A percentile compares a stretch with the other conserved stretches of the same genome.
These are phyloP conservation scores for Metarhizium robertsii DNA, from an alignment of 2,329 filamentous ascomycete species.

Conservation along the genomic window DNA sequence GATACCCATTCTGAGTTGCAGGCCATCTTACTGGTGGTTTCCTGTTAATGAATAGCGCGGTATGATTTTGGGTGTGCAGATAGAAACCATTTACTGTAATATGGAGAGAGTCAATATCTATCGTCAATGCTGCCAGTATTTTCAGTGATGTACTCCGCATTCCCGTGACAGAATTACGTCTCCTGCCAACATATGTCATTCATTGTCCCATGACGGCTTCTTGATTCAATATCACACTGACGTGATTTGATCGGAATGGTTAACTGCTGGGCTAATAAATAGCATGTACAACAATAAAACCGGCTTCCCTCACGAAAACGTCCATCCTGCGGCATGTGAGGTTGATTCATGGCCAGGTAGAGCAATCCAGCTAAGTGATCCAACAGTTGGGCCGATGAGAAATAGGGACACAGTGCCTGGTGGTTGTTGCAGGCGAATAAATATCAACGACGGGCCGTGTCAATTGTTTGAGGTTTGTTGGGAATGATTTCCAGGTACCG, in stretches of 20 bases:
- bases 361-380: too few species aligned
- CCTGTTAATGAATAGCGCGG: neutral
- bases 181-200: neutral
- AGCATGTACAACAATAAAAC: too few species aligned
- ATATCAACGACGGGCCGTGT: neutral
- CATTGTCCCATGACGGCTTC: too few species aligned
- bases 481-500: neutral
- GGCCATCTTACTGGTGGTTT: neutral
- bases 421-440: too few species aligned
- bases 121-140: neutral
- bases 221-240: too few species aligned
- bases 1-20: neutral
- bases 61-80: neutral
- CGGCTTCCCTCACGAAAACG: too few species aligned
- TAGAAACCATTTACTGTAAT: neutral
- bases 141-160: neutral
- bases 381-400: too few species aligned
- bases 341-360: too few species aligned
- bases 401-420: too few species aligned
- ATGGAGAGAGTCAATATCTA: neutral
- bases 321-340: too few species aligned
- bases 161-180: neutral
- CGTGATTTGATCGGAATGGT: too few species aligned
- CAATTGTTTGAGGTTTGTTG: neutral
- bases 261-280: too few species aligned